Base-by-base conservation (phyloP, 2,329 filamentous ascomycete genomes). In the Xylariaceae sp. region DNA sequence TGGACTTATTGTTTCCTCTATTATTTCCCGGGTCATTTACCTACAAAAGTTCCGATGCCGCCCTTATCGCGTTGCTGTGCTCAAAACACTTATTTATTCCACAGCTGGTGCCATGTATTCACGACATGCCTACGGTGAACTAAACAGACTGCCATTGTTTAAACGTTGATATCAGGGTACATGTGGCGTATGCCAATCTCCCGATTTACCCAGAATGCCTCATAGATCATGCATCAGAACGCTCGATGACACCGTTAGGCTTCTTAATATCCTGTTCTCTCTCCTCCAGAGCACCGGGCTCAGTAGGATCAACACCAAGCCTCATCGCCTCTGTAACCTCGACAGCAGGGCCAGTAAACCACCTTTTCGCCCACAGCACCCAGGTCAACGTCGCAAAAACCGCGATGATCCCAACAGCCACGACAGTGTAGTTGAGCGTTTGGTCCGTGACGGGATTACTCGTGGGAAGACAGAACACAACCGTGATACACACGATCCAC, bases 381-480 rank as follows among this genome's bases (percentile, higher is more conserved):
- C 83, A 86, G 14, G 72, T 75, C 0, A 69, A 72, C 19, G 80
- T 70, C 1, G 77, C 71, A 37, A 77, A 79, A 1, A 82, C 62
- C 0, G 73, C 74, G 44, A 85, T 80, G 52, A 85, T 84, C 0
- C 81, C 82, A 3, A 86, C 82, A 0, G 82, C 82, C 0, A 85
- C 82, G 0, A 80, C 79, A 0, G 82, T 84, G 63, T 86, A 86
- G 61, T 86, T 86, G 20, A 86, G 67, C 3, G 81, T 83, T 71
- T 85, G 75, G n/a, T 71, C 74, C 0, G 77, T 79, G 1, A 85
- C 81, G 0, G 82, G 83, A 64, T 84, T 85, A 9, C 76, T 63
- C 0, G 79, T 79, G 0, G 83, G 82, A 32, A 85, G 70, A 60
- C 83, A 85, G 67, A 85, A 86, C 6, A 84, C 75, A 14, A 86